phyloP scores from a whole-genome alignment of 345 rosid species.

The Melastoma malabathricum region DNA sequence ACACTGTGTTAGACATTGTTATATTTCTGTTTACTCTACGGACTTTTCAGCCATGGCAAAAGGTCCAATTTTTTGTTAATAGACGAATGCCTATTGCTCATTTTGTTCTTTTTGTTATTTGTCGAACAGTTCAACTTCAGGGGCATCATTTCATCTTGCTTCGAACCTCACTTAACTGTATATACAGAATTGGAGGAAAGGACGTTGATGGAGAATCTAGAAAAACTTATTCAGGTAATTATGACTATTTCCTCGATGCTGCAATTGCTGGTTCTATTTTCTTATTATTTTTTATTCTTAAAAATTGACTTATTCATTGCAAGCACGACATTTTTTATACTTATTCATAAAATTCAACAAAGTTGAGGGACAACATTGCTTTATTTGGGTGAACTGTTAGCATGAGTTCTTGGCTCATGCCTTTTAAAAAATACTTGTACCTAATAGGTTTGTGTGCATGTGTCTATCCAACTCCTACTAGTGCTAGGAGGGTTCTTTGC shows the following conservation, averaged over 20 bases:
- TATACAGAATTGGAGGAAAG: slow-evolving; percentile 93
- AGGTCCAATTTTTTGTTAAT: no score
- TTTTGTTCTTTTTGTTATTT: slow-evolving; percentile 21
- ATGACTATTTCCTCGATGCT: slow-evolving; percentile 1
- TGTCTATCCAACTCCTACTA: neutral
- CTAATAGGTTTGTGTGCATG: neutral
- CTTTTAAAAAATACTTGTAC: neutral
- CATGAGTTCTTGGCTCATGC: no score
- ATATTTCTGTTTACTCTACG: no score
- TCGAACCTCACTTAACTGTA: slow-evolving; percentile 80
- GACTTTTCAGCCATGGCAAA: no score
- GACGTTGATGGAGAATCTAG: slow-evolving; percentile 91
- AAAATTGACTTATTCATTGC: slow-evolving; percentile 4
- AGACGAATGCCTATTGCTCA: no score
- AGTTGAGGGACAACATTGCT: no score
- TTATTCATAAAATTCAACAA: no score
- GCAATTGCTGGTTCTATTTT: slow-evolving; percentile 3
- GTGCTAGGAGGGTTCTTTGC: neutral
- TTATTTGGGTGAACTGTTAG: no score
- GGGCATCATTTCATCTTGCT: slow-evolving; percentile 94
- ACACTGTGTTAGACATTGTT: no score
- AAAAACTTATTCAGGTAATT: slow-evolving; percentile 87
- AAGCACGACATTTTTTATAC: neutral
- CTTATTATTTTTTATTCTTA: slow-evolving; percentile 11
- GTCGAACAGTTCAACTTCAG: slow-evolving; percentile 88